Evolutionary conservation across 306 rosid genomes (phyloP).

Genomic region (Ormosia emarginata): DNA sequence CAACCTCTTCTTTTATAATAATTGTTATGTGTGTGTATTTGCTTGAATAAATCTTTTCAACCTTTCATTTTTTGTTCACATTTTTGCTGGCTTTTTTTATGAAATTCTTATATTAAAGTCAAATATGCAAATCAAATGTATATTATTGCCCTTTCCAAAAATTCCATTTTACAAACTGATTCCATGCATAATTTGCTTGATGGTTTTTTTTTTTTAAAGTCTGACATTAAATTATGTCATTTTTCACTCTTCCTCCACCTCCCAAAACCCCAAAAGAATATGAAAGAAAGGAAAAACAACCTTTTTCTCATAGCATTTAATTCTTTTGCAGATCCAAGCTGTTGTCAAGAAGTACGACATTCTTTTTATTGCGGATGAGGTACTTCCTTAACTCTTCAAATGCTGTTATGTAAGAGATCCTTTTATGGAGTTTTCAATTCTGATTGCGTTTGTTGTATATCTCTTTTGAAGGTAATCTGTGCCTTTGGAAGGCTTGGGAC

Average conservation of each 20-base stretch:
- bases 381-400: slow-evolving; percentile 22
- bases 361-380: slow-evolving; percentile 97
- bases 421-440: slow-evolving; percentile 9
- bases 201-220: neutral
- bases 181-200: neutral
- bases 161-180: neutral
- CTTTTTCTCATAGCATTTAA: slow-evolving; percentile 7
- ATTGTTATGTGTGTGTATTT: neutral
- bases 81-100: neutral
- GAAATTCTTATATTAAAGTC: neutral
- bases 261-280: neutral
- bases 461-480: slow-evolving; percentile 72
- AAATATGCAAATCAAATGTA: neutral
- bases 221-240: neutral
- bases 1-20: neutral
- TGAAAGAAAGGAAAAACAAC: neutral
- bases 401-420: neutral
- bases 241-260: neutral
- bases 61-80: neutral
- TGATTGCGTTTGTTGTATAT: slow-evolving; percentile 19
- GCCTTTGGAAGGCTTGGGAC: slow-evolving; percentile 93
- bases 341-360: slow-evolving; percentile 91
- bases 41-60: neutral
- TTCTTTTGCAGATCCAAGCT: slow-evolving; percentile 73
- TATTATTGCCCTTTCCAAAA: neutral